Evolutionary conservation across 441 rosid genomes (phyloP), one percentile per base, ranked within the genome.

Genomic region (Melastoma candidum): DNA sequence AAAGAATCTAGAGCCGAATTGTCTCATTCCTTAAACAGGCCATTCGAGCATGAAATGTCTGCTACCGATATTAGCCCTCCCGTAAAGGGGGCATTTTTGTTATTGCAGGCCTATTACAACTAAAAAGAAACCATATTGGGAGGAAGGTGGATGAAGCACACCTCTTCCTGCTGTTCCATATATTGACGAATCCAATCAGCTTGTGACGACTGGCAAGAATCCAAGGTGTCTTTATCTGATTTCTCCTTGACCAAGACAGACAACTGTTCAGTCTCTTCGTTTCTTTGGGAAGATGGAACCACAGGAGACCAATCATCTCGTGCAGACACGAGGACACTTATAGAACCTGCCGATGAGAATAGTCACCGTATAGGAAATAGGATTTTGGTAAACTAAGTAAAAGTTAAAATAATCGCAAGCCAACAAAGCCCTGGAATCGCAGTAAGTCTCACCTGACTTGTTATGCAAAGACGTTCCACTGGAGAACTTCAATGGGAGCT

Each of bases 181-280:
- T 87, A 87, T 68, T 77, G 88, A 61, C 84, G 74, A 57, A 85
- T 92, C 96, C 96, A 92, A 70, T 87, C 96, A 47, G 90, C 89
- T 68, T 92, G 98, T 1, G 90, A 85, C 45, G 70, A 79, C 61
- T 85, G 77, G 54, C 67, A 69, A 12, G 72, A 68, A 65, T 69
- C 77, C 27, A 85, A 62, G 64, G 67, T 63, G 63, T 73, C 77
- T 49, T 78, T 76, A 47, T 63, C 82, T 49, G 65, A 58, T 55
- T 63, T 67, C 24, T 64, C 71, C 79, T 80, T 85, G 52, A 71
- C 71, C 64, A 70, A 69, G 70, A 85, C 77, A 47, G 81, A 73
- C 65, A 76, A 69, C 48, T 66, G 59, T 46, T 66, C 63, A 41
- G 57, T 60, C 48, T 82, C 83, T 57, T 59, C 75, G 53, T 69